Percentiles rank a stretch among this genome's conserved stretches.
Conservation (phyloP, 192 early-diverging fungal species). For the Umbelopsis ramanniana region DNA sequence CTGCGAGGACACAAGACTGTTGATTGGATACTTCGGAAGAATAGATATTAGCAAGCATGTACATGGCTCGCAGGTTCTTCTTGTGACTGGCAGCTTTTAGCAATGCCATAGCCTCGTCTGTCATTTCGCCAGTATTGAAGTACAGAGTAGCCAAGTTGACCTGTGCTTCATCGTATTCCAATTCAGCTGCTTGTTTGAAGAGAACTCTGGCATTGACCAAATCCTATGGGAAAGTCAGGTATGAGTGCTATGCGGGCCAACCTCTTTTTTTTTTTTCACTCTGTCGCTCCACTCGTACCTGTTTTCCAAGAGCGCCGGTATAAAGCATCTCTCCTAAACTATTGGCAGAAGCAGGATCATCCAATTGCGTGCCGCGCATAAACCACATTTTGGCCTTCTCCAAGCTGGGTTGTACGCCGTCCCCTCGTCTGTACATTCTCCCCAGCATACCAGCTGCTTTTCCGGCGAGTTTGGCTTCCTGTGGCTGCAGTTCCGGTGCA, state of each 20-base stretch:
- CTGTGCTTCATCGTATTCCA: constrained; percentile 77
- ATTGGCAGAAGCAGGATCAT: constrained; percentile 69
- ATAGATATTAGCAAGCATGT: constrained; percentile 79
- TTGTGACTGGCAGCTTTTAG: constrained; percentile 63
- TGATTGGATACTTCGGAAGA: constrained; percentile 50
- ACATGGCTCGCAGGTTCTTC: constrained; percentile 80
- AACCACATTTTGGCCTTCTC: constrained; percentile 80
- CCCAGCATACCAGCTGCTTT: constrained; percentile 83
- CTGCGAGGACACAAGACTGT: constrained; percentile 67
- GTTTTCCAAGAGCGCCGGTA: constrained; percentile 57
- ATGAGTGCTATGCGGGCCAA: no score
- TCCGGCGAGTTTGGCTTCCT: constrained; percentile 45
- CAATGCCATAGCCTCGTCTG: constrained; percentile 49
- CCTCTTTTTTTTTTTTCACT: no score
- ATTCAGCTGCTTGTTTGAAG: constrained; percentile 71
- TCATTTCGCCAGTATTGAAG: constrained; percentile 33
- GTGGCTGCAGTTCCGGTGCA: background rate
- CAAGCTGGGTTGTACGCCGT: constrained; percentile 69
- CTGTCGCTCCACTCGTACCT: no score
- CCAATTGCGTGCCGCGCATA: constrained; percentile 61
- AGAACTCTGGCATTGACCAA: constrained; percentile 60
- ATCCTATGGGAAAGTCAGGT: constrained; percentile 38
- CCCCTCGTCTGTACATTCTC: constrained; percentile 90
- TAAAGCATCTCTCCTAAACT: constrained; percentile 84
- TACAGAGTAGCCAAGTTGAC: constrained; percentile 69